These are phyloP conservation scores for Lepidium africanum DNA, from an alignment of 345 rosid genomes.

Conservation along the genomic window DNA sequence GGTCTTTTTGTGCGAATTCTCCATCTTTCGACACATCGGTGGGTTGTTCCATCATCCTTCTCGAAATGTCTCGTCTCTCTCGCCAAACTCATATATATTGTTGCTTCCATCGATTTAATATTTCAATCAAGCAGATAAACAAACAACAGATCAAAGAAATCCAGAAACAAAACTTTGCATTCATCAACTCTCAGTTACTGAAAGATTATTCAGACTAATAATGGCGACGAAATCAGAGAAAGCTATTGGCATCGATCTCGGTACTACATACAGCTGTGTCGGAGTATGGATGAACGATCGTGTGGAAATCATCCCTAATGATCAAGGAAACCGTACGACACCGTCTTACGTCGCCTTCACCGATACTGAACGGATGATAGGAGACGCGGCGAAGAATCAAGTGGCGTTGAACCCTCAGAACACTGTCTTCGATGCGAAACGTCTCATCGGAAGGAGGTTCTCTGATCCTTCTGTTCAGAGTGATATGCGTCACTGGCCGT, in stretches of 20 bases:
- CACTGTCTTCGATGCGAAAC: conserved; percentile 47
- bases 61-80: conserved; percentile 14
- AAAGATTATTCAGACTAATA: background rate
- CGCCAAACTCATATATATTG: background rate
- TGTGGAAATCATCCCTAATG: conserved; percentile 37
- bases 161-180: background rate
- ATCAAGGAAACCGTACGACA: conserved; percentile 37
- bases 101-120: conserved; percentile 3
- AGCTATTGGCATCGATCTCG: conserved; percentile 37
- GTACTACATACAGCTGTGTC: conserved; percentile 40
- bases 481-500: conserved; percentile 43
- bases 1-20: background rate
- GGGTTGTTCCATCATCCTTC: background rate
- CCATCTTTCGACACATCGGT: conserved; percentile 3
- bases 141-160: background rate
- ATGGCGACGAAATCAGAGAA: conserved; percentile 30
- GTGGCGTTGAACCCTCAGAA: conserved; percentile 49
- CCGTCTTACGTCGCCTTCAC: conserved; percentile 42
- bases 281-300: conserved; percentile 38
- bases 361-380: conserved; percentile 37
- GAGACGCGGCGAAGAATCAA: conserved; percentile 48
- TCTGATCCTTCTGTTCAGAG: conserved; percentile 36
- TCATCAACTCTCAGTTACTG: background rate
- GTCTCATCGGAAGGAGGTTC: conserved; percentile 37
- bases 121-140: background rate